These are phyloP conservation scores for Annulohypoxylon nitens DNA, from an alignment of 495 filamentous ascomycete species.

Conservation along the genomic window DNA sequence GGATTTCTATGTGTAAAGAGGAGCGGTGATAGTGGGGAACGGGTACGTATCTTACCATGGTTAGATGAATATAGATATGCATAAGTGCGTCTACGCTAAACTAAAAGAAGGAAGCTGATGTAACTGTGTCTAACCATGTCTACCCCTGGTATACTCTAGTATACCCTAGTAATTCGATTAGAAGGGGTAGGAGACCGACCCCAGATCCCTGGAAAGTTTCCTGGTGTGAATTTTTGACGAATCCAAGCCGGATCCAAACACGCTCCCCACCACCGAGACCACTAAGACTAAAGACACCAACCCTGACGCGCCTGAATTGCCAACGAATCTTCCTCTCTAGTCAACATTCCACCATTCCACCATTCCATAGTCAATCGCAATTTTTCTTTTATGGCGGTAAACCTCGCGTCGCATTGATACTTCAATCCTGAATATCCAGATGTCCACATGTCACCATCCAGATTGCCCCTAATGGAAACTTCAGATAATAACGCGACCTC, in stretches of 20 bases:
- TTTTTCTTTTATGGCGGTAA: conserved; percentile 24
- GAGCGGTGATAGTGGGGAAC: background rate
- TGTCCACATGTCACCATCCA: conserved; percentile 44
- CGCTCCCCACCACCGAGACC: conserved; percentile 35
- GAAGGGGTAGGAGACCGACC: background rate
- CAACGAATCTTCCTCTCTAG: conserved; percentile 31
- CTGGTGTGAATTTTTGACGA: conserved; percentile 27
- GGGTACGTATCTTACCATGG: background rate
- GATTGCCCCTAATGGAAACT: conserved; percentile 69
- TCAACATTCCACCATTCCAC: conserved; percentile 32
- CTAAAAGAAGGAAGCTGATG: background rate
- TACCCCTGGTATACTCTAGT: too few relatives aligned
- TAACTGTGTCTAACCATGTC: background rate
- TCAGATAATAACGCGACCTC: conserved; percentile 70
- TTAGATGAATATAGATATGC: background rate
- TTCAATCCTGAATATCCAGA: conserved; percentile 26
- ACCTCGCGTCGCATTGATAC: conserved; percentile 46
- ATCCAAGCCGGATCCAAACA: conserved; percentile 50
- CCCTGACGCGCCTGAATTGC: conserved; percentile 43
- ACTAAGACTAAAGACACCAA: background rate
- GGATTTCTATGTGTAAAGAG: conserved; percentile 6
- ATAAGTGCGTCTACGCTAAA: background rate
- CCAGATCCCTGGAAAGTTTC: conserved; percentile 17
- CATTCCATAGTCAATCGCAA: conserved; percentile 27
- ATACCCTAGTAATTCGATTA: conserved; percentile 18